Conservation (phyloP, 108 stramenopile genomes). For the Craspedostauros australis region DNA sequence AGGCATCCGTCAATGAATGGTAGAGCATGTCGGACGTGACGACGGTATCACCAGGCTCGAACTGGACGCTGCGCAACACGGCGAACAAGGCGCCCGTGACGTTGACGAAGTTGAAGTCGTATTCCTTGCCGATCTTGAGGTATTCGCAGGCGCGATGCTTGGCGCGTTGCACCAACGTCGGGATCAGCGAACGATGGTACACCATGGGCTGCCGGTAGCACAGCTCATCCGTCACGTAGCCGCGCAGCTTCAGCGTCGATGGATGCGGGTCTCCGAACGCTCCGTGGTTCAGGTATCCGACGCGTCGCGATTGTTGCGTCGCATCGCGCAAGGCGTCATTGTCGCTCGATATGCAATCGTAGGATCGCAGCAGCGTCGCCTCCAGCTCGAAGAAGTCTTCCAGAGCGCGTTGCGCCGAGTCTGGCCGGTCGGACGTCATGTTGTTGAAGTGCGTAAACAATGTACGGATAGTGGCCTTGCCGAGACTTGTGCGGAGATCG, state of each 20-base stretch:
- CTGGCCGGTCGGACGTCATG: no score
- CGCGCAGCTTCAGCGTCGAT: background rate
- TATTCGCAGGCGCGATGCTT: background rate
- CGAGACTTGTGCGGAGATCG: no score
- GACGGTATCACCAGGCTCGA: background rate
- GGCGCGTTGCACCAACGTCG: background rate
- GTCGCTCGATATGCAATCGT: no score
- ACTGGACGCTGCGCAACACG: background rate
- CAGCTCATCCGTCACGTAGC: background rate
- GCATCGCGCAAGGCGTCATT: no score
- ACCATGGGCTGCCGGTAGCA: background rate
- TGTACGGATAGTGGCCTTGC: no score
- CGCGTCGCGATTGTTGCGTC: no score
- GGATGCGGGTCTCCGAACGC: no score
- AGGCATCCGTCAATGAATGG: background rate
- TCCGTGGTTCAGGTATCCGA: no score
- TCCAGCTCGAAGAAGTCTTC: no score
- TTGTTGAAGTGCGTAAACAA: no score
- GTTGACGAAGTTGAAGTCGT: background rate
- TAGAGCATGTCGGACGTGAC: background rate
- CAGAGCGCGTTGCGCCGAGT: no score
- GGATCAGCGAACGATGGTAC: background rate
- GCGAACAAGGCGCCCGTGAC: background rate
- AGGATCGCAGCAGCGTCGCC: no score
- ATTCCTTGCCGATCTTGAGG: background rate